Evolutionary conservation across 495 filamentous ascomycete genomes (phyloP).

Genomic region (Neurospora sp.): DNA sequence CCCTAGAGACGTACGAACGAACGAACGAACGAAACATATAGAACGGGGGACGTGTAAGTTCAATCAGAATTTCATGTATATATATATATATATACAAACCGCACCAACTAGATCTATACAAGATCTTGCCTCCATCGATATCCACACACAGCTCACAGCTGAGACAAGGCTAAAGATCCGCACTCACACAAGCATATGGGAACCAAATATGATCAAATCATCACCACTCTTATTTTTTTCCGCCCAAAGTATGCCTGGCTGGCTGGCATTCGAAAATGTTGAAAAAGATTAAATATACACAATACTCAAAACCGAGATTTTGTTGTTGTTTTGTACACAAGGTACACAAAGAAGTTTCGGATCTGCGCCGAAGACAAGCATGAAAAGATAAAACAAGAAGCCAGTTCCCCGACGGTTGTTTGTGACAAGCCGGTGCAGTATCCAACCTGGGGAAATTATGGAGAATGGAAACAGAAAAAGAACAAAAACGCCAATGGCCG

Average conservation of each 20-base stretch:
- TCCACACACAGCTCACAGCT: not conserved
- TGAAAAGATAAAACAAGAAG: not conserved
- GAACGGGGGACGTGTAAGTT: not conserved
- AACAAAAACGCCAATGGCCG: not conserved
- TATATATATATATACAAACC: not conserved
- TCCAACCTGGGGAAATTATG: not conserved
- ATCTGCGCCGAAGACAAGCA: not conserved
- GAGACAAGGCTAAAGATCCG: not conserved
- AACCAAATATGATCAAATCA: not conserved
- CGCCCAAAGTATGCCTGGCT: conserved; percentile 2
- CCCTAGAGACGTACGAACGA: too few species aligned
- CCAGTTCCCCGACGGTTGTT: not conserved
- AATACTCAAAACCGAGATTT: conserved; percentile 5
- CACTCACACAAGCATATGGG: not conserved
- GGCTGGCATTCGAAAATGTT: conserved; percentile 6
- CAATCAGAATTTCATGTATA: not conserved
- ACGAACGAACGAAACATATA: not conserved
- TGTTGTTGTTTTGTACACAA: not conserved
- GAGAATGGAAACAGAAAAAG: not conserved
- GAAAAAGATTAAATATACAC: conserved; percentile 16
- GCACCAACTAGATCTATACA: not conserved
- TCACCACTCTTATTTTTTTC: not conserved
- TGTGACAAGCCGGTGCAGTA: not conserved
- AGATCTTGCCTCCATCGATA: not conserved
- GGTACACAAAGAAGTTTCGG: not conserved